phyloP scores from a whole-genome alignment of 2,329 filamentous ascomycete genomes.

The Colletotrichum limetticola region DNA sequence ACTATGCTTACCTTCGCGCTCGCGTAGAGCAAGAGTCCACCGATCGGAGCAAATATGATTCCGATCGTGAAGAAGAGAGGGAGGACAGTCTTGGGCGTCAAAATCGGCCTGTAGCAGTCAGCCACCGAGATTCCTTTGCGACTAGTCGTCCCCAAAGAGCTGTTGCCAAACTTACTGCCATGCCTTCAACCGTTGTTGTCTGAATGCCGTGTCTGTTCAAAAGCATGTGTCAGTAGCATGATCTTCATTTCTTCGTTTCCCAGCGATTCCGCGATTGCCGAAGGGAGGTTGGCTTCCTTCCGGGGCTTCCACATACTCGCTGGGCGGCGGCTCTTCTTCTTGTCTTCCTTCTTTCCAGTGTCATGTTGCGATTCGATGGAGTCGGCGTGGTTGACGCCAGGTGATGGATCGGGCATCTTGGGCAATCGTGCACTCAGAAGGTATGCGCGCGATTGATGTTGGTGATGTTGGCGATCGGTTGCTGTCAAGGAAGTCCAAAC shows the following conservation, averaged over 20 bases:
- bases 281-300: conserved; percentile 2
- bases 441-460: conserved; percentile 25
- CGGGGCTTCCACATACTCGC: conserved; percentile 74
- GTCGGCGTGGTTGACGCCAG: conserved; percentile 58
- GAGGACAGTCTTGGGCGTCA: conserved; percentile 93
- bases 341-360: conserved; percentile 68
- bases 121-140: conserved; percentile 1
- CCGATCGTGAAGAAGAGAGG: conserved; percentile 92
- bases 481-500: conserved; percentile 3
- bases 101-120: conserved; percentile 76
- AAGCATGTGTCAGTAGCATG: conserved; percentile 13
- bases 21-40: conserved; percentile 86
- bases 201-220: conserved; percentile 86
- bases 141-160: conserved; percentile 7
- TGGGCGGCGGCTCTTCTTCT: conserved; percentile 90
- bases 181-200: conserved; percentile 96
- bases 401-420: conserved; percentile 61
- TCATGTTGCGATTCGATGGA: conserved; percentile 67
- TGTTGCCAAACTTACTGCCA: conserved; percentile 83
- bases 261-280: conserved; percentile 22
- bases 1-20: conserved; percentile 74
- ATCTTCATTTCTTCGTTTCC: neutral
- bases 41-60: conserved; percentile 93
- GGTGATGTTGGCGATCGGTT: conserved; percentile 4
- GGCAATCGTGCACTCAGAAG: conserved; percentile 22